These are phyloP conservation scores for Cytospora mali DNA, from an alignment of 2,329 filamentous ascomycete genomes.

Conservation along the genomic window DNA sequence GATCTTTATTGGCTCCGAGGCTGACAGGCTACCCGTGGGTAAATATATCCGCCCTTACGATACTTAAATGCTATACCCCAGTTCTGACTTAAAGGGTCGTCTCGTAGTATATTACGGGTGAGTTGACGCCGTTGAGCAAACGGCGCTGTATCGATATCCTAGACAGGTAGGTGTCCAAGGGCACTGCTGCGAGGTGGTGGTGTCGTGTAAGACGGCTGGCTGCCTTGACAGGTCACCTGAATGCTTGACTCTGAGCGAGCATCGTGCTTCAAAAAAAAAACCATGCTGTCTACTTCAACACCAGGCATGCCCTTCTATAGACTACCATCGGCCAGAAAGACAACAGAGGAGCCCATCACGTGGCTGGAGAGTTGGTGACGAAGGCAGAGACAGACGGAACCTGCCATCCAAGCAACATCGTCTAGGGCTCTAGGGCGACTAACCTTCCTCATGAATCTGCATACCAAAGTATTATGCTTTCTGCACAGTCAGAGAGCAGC, in stretches of 20 bases:
- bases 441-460: not conserved
- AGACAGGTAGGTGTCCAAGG: not conserved
- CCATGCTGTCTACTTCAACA: not conserved
- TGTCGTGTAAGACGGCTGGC: not conserved
- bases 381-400: not conserved
- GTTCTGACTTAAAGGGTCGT: no score
- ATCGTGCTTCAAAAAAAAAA: not conserved
- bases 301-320: not conserved
- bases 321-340: not conserved
- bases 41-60: no score
- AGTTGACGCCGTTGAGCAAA: not conserved
- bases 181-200: not conserved
- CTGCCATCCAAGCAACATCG: not conserved
- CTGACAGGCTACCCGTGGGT: no score
- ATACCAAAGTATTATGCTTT: not conserved
- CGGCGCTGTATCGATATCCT: not conserved
- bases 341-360: not conserved
- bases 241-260: not conserved
- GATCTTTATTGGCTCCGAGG: no score
- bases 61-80: no score
- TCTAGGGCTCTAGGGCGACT: not conserved
- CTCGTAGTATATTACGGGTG: no score
- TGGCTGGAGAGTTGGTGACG: not conserved
- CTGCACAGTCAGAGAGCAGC: not conserved
- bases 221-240: not conserved